Conservation (phyloP, 129 eudicot species). For the Centrapalus pauciflorus region DNA sequence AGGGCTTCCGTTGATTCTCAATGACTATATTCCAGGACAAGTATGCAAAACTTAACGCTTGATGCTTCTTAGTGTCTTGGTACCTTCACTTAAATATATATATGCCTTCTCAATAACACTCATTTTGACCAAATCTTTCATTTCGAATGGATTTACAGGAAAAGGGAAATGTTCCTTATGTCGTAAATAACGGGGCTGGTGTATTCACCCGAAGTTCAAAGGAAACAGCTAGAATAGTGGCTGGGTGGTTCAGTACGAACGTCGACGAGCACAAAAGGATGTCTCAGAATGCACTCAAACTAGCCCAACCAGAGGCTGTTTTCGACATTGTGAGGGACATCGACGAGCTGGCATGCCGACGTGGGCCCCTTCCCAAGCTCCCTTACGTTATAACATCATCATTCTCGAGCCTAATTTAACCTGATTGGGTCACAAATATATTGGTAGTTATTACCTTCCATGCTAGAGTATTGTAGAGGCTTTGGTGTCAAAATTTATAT, state of each 20-base stretch:
- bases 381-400: slow-evolving; percentile 70
- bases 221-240: slow-evolving; percentile 67
- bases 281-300: slow-evolving; percentile 79
- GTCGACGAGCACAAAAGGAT: slow-evolving; percentile 57
- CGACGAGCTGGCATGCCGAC: slow-evolving; percentile 70
- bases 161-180: slow-evolving; percentile 90
- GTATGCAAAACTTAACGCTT: slow-evolving; percentile 46
- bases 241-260: slow-evolving; percentile 91
- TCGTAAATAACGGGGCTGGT: slow-evolving; percentile 92
- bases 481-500: no score
- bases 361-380: slow-evolving; percentile 60
- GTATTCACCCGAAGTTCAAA: slow-evolving; percentile 75
- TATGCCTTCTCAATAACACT: neutral
- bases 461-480: no score
- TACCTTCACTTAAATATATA: neutral
- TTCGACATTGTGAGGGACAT: slow-evolving; percentile 94
- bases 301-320: slow-evolving; percentile 90
- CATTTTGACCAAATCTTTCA: neutral
- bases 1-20: slow-evolving; percentile 95
- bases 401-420: slow-evolving; percentile 55
- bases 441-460: no score
- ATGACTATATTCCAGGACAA: slow-evolving; percentile 98
- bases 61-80: neutral
- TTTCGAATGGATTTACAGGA: slow-evolving; percentile 48
- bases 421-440: no score